Evolutionary conservation across 2,329 filamentous ascomycete species (phyloP).

Genomic region (Trichophyton simii): DNA sequence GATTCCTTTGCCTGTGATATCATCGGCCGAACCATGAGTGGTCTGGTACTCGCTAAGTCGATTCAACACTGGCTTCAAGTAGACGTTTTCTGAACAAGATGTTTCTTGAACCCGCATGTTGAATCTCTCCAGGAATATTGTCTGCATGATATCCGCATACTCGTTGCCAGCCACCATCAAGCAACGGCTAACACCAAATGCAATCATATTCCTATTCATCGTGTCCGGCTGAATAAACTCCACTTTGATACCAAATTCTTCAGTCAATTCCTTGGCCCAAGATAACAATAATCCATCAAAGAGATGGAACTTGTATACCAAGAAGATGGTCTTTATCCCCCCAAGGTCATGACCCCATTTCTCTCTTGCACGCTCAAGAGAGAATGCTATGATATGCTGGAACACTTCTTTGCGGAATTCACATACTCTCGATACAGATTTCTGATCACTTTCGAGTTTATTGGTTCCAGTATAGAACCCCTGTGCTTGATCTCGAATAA

Average conservation of each 20-base stretch:
- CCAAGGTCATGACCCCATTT: not conserved
- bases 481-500: slow-evolving; percentile 2
- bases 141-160: slow-evolving; percentile 4
- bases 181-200: not conserved
- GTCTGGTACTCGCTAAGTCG: slow-evolving; percentile 4
- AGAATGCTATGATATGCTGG: not conserved
- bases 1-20: slow-evolving; percentile 5
- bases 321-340: not conserved
- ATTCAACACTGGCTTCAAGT: not conserved
- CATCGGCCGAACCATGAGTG: slow-evolving; percentile 1
- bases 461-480: slow-evolving; percentile 3
- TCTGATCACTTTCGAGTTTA: not conserved
- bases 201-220: slow-evolving; percentile 2
- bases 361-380: not conserved
- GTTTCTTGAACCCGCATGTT: slow-evolving; percentile 3
- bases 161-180: slow-evolving; percentile 2
- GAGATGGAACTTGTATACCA: slow-evolving; percentile 4
- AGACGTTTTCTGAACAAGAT: slow-evolving; percentile 1
- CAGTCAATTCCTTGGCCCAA: not conserved
- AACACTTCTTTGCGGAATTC: not conserved
- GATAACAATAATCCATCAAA: slow-evolving; percentile 3
- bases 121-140: slow-evolving; percentile 1
- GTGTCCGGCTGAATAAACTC: slow-evolving; percentile 4
- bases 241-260: slow-evolving; percentile 2
- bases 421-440: not conserved